phyloP scores from a whole-genome alignment of 2,329 filamentous ascomycete species.

The Ambrosiella beaveri region DNA sequence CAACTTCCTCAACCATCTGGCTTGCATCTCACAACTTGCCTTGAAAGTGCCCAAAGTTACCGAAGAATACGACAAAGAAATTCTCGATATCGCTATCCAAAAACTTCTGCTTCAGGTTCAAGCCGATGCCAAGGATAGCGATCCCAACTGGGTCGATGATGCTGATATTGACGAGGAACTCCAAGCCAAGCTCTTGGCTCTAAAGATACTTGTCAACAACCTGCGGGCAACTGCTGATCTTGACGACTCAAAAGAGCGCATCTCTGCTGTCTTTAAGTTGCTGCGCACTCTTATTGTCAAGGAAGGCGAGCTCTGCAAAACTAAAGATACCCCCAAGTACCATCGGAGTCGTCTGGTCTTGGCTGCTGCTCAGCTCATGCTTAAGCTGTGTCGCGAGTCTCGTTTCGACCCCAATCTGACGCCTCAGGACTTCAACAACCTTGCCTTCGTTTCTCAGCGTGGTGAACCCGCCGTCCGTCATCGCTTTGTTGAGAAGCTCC shows the following conservation, averaged over 20 bases:
- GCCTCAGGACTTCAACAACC: conserved; percentile 58
- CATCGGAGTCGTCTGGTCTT: conserved; percentile 72
- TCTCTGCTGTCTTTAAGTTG: conserved; percentile 57
- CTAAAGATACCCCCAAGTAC: conserved; percentile 53
- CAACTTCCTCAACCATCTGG: conserved; percentile 59
- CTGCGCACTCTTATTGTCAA: conserved; percentile 59
- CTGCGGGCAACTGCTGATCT: conserved; percentile 43
- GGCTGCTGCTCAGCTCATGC: conserved; percentile 57
- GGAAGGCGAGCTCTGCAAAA: conserved; percentile 65
- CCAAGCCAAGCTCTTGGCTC: conserved; percentile 63
- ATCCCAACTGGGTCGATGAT: conserved; percentile 50
- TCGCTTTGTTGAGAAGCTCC: conserved; percentile 67
- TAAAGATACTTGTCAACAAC: conserved; percentile 75
- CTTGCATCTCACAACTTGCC: conserved; percentile 56
- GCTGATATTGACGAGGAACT: conserved; percentile 62
- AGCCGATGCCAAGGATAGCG: conserved; percentile 33
- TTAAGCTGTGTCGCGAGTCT: conserved; percentile 70
- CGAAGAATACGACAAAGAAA: conserved; percentile 55
- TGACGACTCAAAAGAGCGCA: conserved; percentile 34
- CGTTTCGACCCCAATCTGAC: conserved; percentile 60
- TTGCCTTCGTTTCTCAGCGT: conserved; percentile 72
- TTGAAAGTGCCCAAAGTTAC: conserved; percentile 57
- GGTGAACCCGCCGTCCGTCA: conserved; percentile 53
- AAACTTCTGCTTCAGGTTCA: conserved; percentile 57
- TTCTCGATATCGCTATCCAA: conserved; percentile 61